A percentile compares a stretch with the other conserved stretches of the same genome.
These are phyloP conservation scores for Verticillium albo-atrum DNA, from an alignment of 2,329 filamentous ascomycete species.

Conservation along the genomic window DNA sequence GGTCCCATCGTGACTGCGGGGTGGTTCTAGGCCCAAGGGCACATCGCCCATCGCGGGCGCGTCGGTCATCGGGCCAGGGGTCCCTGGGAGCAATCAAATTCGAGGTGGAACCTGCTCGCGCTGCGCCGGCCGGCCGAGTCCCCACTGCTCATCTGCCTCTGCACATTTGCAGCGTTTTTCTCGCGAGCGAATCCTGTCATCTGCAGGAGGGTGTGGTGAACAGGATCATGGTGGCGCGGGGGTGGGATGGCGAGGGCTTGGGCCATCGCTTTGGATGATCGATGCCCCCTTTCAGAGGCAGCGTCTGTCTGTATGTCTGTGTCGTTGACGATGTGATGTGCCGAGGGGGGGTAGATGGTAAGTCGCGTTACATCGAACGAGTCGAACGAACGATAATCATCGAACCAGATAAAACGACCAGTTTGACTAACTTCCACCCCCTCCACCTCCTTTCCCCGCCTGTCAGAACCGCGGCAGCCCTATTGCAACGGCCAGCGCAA, in stretches of 20 bases:
- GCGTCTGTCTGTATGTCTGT: too few relatives aligned
- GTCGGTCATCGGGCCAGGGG: neutral
- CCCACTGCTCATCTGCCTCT: constrained; percentile 3
- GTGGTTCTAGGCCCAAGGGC: neutral
- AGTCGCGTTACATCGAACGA: neutral
- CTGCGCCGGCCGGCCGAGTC: neutral
- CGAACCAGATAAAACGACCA: neutral
- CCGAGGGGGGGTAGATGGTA: neutral
- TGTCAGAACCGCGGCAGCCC: neutral
- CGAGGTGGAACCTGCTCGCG: neutral
- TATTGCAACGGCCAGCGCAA: neutral
- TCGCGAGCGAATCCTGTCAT: neutral
- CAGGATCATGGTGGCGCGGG: neutral
- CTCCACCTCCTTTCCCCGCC: neutral
- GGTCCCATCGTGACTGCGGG: neutral
- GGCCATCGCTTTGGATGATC: neutral
- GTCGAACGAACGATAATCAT: neutral
- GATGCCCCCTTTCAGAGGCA: neutral
- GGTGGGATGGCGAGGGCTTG: neutral
- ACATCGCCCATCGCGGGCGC: neutral
- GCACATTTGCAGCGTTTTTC: neutral
- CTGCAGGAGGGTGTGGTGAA: neutral
- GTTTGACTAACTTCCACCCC: neutral
- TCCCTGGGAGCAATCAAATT: neutral
- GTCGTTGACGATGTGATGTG: neutral